Evolutionary conservation across 768 basidiomycete genomes (phyloP), one percentile per base, ranked within the genome.

Genomic region (Psilocybe tampanensis): DNA sequence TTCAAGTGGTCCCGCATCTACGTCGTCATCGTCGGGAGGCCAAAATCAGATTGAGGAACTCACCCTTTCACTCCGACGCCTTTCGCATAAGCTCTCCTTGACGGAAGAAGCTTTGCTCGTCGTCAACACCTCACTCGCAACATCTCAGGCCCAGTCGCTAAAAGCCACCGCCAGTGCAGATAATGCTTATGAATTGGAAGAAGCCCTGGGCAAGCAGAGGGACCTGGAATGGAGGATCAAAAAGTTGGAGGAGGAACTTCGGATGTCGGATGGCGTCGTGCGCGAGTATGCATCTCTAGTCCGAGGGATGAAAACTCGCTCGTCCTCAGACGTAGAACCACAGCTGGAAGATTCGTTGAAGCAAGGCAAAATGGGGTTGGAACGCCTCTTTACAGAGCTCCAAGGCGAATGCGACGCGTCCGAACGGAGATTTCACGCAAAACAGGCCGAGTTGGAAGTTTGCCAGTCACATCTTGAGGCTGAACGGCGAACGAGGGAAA

Each of bases 211-310:
- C 3, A 75, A 79, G n/a, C 83, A 85, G 61, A 68, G 77, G 19
- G 79, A 78, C 26, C 66, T 88, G 48, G 75, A 80, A 60, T 59
- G 74, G 59, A 78, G 70, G 61, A 67, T 83, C 2, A 74, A 71
- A 34, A 74, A 72, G 19, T 78, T 79, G 3, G 81, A 86, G 58
- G 85, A 89, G 66, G 81, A 86, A n/a, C 26, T 59, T 17, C 26
- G 76, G 61, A 82, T 90, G 79, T 77, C 79, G 39, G 90, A 92
- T 55, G 66, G 80, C 26, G 86, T 84, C 4, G 80, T 92, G 15
- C 75, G 79, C 50, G 88, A 92, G 61, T 93, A 93, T 51, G 91
- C 91, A 0, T 84, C 83, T 56, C 79, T 93, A 13, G 91, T 92
- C 12, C 78, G 89, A 18, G 77, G 71, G 1, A 74, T 92, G 52